Evolutionary conservation across 202 grass and related monocot genomes (phyloP).

Genomic region (Dendrocalamus latiflorus): DNA sequence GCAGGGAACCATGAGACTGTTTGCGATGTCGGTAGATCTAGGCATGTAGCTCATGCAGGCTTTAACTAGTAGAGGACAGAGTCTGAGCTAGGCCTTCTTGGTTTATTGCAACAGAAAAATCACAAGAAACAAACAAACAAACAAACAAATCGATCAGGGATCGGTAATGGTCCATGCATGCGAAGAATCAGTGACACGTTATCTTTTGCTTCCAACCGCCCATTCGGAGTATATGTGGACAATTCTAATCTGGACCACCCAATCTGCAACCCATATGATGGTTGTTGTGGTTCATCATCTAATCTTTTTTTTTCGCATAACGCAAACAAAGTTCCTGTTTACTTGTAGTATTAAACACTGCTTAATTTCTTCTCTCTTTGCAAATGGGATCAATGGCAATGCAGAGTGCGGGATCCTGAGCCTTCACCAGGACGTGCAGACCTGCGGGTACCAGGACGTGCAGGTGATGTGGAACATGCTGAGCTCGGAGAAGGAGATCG

Average conservation of each 20-base stretch:
- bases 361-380: background rate
- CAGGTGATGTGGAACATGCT: constrained; percentile 98
- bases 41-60: background rate
- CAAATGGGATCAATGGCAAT: no score
- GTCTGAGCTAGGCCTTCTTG: background rate
- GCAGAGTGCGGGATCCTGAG: constrained; percentile 76
- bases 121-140: no score
- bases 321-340: background rate
- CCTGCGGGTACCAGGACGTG: constrained; percentile 89
- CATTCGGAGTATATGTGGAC: background rate
- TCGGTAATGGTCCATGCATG: constrained; percentile 24
- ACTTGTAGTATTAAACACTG: background rate
- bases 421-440: constrained; percentile 89
- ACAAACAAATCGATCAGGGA: constrained; percentile 17
- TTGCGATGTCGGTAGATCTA: constrained; percentile 27
- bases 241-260: constrained; percentile 39
- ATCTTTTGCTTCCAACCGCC: constrained; percentile 25
- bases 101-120: background rate
- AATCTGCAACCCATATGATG: constrained; percentile 29
- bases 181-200: background rate
- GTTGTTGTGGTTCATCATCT: background rate
- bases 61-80: background rate
- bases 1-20: background rate
- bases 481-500: constrained; percentile 49
- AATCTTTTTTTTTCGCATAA: background rate